These are phyloP conservation scores for Gaultheria prostrata DNA, from an alignment of 148 eudicot species.

Conservation along the genomic window DNA sequence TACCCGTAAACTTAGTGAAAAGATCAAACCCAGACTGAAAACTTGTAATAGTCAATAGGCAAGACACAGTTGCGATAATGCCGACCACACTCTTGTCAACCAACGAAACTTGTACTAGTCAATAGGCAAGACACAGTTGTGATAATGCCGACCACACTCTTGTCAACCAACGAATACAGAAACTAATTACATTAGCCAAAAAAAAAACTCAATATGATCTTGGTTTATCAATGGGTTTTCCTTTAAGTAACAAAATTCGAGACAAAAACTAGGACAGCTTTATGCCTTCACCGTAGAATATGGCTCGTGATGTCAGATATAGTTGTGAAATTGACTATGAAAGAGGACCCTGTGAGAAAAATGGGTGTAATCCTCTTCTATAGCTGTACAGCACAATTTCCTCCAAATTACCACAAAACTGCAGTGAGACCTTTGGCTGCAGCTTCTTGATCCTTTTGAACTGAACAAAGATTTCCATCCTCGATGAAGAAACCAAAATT, in stretches of 20 bases:
- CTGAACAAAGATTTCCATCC: slow-evolving; percentile 7
- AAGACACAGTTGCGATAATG: too few species aligned
- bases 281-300: neutral
- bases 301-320: neutral
- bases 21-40: too few species aligned
- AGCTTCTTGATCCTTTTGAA: neutral
- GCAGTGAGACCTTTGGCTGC: neutral
- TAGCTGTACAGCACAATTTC: slow-evolving; percentile 16
- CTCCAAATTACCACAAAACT: neutral
- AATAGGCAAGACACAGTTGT: too few species aligned
- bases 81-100: too few species aligned
- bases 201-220: neutral
- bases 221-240: neutral
- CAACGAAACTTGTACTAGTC: too few species aligned
- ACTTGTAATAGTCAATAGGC: too few species aligned
- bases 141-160: too few species aligned
- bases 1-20: too few species aligned
- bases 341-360: slow-evolving; percentile 15
- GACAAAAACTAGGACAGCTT: neutral
- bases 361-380: slow-evolving; percentile 15
- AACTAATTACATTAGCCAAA: neutral
- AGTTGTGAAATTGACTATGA: neutral
- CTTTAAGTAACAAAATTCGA: neutral
- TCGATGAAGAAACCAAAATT: neutral
- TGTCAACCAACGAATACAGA: neutral